Evolutionary conservation across 306 rosid species (phyloP), one percentile per base, ranked within the genome.

Genomic region (Sphenostylis stenocarpa): DNA sequence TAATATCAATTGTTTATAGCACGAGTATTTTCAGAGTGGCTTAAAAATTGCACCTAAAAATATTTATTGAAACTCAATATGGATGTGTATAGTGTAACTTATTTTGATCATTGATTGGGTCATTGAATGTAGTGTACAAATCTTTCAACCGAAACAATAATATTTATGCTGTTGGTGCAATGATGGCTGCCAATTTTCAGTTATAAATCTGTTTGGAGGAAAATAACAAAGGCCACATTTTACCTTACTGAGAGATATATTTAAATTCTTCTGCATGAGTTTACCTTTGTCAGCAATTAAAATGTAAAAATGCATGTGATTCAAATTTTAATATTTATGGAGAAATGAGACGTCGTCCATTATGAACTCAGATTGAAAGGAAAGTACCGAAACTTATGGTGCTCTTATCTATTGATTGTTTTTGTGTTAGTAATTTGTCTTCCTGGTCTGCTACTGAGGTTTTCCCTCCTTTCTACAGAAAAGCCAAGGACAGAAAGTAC

Each of bases 401-500:
- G 45, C 79, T 75, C 65, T 16, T 45, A 24, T 70, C 47, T 58
- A 24, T 58, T 55, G 44, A 64, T 44, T 75, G 39, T 66, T 45
- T 60, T 28, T 9, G 63, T 28, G 34, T 60, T 33, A 56, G 45
- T 41, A 33, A 63, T 15, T 60, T 60, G 23, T 29, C 23, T 60
- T 60, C 55, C 55, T 7, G 36, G 29, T 3, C 13, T 55, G 67
- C 71, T 70, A 60, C 64, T 80, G 62, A 60, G 71, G 13, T 38
- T 17, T 23, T 31, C 56, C 67, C 53, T 64, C 43, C 61, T 73
- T 66, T 49, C 72, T 49, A 5, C 92, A 92, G 96, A 89, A 84
- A 95, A 95, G 82, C 88, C 86, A 62, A 88, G 84, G 67, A 68
- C 76, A 26, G 84, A 80, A 41, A 84, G 71, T 74, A 67, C 83